phyloP scores from a whole-genome alignment of 2,329 filamentous ascomycete genomes.

The Zymoseptoria ardabiliae region DNA sequence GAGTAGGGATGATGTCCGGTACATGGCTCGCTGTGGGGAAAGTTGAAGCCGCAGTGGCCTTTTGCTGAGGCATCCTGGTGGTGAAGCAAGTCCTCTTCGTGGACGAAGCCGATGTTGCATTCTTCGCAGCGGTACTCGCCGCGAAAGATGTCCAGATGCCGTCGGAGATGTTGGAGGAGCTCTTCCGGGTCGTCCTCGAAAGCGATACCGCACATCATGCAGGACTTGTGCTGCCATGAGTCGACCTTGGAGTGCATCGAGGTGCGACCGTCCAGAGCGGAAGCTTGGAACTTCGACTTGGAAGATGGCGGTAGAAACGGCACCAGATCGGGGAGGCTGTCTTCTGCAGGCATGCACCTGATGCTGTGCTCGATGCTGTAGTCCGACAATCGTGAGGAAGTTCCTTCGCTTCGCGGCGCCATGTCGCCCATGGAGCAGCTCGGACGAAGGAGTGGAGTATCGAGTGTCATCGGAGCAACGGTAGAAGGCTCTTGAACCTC shows the following conservation, averaged over 20 bases:
- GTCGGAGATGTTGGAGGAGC: constrained; percentile 16
- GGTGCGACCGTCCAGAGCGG: background rate
- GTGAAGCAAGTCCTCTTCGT: constrained; percentile 19
- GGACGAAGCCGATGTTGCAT: constrained; percentile 22
- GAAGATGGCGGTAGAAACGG: background rate
- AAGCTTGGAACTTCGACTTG: background rate
- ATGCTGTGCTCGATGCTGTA: background rate
- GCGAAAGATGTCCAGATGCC: constrained; percentile 20
- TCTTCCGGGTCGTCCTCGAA: constrained; percentile 18
- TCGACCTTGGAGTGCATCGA: constrained; percentile 9
- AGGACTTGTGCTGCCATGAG: constrained; percentile 14
- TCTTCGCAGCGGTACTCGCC: constrained; percentile 18
- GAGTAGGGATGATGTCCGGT: constrained; percentile 23
- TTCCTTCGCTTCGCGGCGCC: background rate
- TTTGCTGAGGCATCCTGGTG: constrained; percentile 15
- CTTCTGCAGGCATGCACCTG: background rate
- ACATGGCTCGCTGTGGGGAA: constrained; percentile 16
- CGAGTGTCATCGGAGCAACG: background rate
- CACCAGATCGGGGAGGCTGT: background rate
- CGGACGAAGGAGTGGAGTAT: background rate
- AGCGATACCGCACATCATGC: constrained; percentile 18
- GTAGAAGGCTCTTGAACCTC: background rate
- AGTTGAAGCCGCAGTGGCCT: constrained; percentile 24
- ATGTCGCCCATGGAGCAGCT: background rate
- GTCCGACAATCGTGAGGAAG: background rate